These are phyloP conservation scores for Aspergillus pseudoviridinutans DNA, from an alignment of 2,329 filamentous ascomycete genomes.

Conservation along the genomic window DNA sequence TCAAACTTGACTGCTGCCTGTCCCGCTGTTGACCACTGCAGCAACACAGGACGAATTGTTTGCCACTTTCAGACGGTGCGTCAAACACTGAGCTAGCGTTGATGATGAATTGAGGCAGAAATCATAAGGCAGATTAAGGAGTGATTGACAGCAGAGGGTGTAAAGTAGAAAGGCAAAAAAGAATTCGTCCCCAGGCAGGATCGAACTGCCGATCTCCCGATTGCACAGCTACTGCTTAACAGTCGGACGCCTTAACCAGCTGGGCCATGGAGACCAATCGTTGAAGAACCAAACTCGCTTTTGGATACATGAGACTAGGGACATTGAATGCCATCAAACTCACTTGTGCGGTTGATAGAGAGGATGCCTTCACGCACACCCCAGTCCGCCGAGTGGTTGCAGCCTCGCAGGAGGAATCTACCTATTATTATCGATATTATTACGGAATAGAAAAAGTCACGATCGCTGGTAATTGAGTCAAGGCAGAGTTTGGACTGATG, in stretches of 20 bases:
- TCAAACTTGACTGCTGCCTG: neutral
- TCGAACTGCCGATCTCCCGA: neutral
- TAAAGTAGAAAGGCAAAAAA: neutral
- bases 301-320: no score
- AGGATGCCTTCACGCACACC: no score
- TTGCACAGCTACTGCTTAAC: neutral
- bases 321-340: accelerated
- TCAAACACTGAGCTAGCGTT: neutral
- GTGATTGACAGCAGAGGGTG: no score
- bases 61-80: neutral
- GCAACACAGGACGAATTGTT: neutral
- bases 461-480: no score
- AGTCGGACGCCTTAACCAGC: neutral
- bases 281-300: accelerated
- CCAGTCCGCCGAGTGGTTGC: no score
- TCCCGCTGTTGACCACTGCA: no score
- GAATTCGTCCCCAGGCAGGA: neutral
- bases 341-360: no score
- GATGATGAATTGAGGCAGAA: neutral
- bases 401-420: no score
- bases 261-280: neutral
- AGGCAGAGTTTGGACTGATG: no score
- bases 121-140: neutral
- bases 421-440: no score
- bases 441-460: no score